Evolutionary conservation across 2,329 filamentous ascomycete genomes (phyloP), one percentile per base, ranked within the genome.

Genomic region (Triangularia setosa): DNA sequence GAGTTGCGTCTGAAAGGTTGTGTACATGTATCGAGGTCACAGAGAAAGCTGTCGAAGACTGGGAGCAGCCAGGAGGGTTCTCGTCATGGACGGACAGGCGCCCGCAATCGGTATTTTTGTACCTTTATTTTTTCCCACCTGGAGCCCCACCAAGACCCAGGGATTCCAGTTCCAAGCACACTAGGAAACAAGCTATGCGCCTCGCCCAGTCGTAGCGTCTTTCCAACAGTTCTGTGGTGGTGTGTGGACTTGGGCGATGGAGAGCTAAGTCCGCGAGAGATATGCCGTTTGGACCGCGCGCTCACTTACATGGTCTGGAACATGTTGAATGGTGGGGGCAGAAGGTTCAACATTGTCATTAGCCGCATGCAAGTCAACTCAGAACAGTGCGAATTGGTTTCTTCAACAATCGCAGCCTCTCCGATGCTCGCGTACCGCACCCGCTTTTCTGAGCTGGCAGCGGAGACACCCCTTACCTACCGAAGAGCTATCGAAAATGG

Each of bases 341-440:
- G 35, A 52, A 53, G n/a, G 53, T 60, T 60, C 53, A n/a, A 57
- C 64, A 48, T 57, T 62, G 64, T 68, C 67, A 68, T 68, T 27
- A 60, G 63, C 66, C 62, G 65, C 62, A 68, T 68, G 64, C 63
- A 67, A 62, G 63, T 60, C 40, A 18, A 48, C 27, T 21, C 24
- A 30, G 27, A 60, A 35, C 65, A 61, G 64, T 67, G 66, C 59
- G 63, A 65, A 65, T 68, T 59, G 64, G 27, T 33, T 56, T 64
- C 21, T 28, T 59, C 54, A 5, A 33, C 2, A 33, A 48, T 59
- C 44, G 44, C 56, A 58, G 61, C 40, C 35, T 48, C 40, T 48
- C 40, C n/a, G 40, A 21, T 48, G 14, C 21, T 44, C 25, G 25
- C 18, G 48, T 56, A 61, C 59, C 18, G 25, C 56, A 58, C 21